These are phyloP conservation scores for Phellinidium pouzarii DNA, from an alignment of 1,284 basidiomycete species.

Conservation along the genomic window DNA sequence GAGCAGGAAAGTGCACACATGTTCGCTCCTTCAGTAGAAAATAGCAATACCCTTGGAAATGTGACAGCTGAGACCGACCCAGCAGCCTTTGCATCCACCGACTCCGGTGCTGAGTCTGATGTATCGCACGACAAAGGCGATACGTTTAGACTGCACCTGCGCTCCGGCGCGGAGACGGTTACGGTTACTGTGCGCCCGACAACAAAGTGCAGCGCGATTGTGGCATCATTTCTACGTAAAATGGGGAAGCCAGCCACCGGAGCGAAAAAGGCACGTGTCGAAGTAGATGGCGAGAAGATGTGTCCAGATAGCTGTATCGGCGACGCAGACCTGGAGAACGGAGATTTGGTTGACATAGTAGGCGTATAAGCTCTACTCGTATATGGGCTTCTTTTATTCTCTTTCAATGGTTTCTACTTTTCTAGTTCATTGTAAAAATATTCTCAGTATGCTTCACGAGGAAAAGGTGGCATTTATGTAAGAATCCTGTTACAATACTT, in stretches of 20 bases:
- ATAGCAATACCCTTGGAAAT: conserved; percentile 35
- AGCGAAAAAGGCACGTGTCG: conserved; percentile 40
- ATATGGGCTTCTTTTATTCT: not conserved
- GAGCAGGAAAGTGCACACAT: conserved; percentile 18
- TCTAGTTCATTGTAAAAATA: not conserved
- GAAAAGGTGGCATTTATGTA: too few species aligned
- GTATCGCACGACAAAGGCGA: conserved; percentile 33
- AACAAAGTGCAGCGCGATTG: conserved; percentile 66
- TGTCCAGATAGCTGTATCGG: conserved; percentile 49
- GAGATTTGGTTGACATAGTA: conserved; percentile 66
- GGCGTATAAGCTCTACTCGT: conserved; percentile 39
- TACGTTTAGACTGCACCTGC: conserved; percentile 58
- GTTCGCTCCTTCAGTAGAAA: conserved; percentile 23
- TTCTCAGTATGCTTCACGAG: too few species aligned
- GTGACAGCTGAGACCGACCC: conserved; percentile 22
- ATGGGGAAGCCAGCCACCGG: conserved; percentile 24
- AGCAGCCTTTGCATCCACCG: conserved; percentile 15
- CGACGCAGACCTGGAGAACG: conserved; percentile 65
- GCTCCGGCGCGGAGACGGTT: conserved; percentile 45
- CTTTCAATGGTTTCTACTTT: not conserved
- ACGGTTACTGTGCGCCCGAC: conserved; percentile 62
- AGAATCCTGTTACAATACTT: too few species aligned
- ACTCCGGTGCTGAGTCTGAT: conserved; percentile 24
- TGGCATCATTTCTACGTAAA: conserved; percentile 61
- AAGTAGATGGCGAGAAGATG: conserved; percentile 65